Conservation (phyloP, 176 grass and related monocot species). For the Tillandsia leiboldiana region DNA sequence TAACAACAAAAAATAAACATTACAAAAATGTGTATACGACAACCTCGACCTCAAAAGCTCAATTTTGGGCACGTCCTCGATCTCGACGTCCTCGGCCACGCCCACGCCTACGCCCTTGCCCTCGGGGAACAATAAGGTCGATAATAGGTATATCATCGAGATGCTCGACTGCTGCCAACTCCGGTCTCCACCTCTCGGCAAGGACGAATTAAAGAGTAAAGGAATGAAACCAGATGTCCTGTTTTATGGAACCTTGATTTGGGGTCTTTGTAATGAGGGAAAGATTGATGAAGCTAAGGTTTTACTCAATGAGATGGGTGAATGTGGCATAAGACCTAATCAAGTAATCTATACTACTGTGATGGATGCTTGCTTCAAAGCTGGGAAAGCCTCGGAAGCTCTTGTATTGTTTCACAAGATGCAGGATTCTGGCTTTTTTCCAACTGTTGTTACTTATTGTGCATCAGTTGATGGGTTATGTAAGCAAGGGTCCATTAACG, state of each 20-base stretch:
- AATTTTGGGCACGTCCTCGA: too few relatives aligned
- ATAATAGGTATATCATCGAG: too few relatives aligned
- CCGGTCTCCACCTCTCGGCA: too few relatives aligned
- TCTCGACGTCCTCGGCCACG: too few relatives aligned
- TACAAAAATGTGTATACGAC: too few relatives aligned
- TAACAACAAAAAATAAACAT: too few relatives aligned
- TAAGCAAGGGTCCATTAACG: constrained; percentile 50
- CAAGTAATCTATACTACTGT: constrained; percentile 79
- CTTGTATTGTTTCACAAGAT: constrained; percentile 57
- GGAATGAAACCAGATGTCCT: constrained; percentile 69
- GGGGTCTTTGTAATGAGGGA: constrained; percentile 70
- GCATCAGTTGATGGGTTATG: constrained; percentile 86
- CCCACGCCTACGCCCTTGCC: too few relatives aligned
- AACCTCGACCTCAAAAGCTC: too few relatives aligned
- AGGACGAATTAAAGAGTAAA: constrained; percentile 70
- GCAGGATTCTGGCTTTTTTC: constrained; percentile 40
- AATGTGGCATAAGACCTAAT: constrained; percentile 62
- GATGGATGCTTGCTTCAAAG: constrained; percentile 81
- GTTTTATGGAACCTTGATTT: constrained; percentile 74
- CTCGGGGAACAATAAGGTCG: too few relatives aligned
- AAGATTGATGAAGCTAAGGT: constrained; percentile 78
- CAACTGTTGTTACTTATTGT: constrained; percentile 65
- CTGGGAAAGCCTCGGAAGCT: constrained; percentile 61
- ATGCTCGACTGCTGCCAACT: too few relatives aligned
- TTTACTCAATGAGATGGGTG: constrained; percentile 69